Evolutionary conservation across 352 stramenopile species (phyloP).

Genomic region (Phytophthora boehmeriae): DNA sequence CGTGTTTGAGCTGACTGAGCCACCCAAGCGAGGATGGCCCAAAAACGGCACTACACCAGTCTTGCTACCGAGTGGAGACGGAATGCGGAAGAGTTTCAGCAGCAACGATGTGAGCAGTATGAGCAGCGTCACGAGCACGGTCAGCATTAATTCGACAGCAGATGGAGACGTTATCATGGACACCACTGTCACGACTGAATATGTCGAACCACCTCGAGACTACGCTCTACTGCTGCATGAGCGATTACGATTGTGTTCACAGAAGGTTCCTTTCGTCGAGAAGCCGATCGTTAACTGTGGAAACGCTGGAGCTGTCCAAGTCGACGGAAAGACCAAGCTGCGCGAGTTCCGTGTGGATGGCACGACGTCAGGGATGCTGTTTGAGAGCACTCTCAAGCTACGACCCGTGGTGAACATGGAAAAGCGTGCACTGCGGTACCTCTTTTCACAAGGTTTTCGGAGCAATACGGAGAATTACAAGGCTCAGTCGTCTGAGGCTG

Average conservation of each 20-base stretch:
- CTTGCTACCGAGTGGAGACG: neutral
- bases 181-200: neutral
- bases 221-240: slow-evolving; percentile 71
- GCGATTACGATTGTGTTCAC: slow-evolving; percentile 63
- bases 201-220: slow-evolving; percentile 24
- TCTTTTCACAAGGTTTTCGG: slow-evolving; percentile 67
- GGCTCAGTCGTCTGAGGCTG: slow-evolving; percentile 4
- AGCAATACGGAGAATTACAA: slow-evolving; percentile 38
- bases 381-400: slow-evolving; percentile 77
- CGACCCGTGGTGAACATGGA: slow-evolving; percentile 62
- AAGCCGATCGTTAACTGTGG: slow-evolving; percentile 12
- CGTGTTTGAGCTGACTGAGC: slow-evolving; percentile 53
- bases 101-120: slow-evolving; percentile 32
- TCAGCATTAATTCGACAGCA: slow-evolving; percentile 1
- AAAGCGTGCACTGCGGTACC: slow-evolving; percentile 63
- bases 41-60: slow-evolving; percentile 7
- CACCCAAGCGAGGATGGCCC: slow-evolving; percentile 33
- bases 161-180: slow-evolving; percentile 28
- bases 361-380: slow-evolving; percentile 62
- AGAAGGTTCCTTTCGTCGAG: slow-evolving; percentile 60
- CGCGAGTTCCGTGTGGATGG: slow-evolving; percentile 71
- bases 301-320: slow-evolving; percentile 1
- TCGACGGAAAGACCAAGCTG: slow-evolving; percentile 33
- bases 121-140: slow-evolving; percentile 14
- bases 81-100: slow-evolving; percentile 32